Evolutionary conservation across 345 rosid species (phyloP), one percentile per base, ranked within the genome.

Genomic region (Salix brachista): DNA sequence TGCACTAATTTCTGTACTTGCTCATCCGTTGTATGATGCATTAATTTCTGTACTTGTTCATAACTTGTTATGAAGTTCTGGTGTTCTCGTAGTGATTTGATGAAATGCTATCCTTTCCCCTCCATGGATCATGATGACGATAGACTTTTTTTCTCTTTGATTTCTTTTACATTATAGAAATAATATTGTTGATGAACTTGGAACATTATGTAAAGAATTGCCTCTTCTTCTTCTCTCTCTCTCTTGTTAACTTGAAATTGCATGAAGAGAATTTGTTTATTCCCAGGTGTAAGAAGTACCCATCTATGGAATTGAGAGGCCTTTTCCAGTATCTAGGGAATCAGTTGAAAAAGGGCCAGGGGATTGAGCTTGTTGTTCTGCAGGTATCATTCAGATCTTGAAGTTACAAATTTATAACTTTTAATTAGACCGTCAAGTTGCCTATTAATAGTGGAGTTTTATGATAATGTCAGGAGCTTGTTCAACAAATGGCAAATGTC

Each of bases 401-500:
- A 78, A 65, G 69, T 75, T 64, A 25, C 64, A 39, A 54, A 52
- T 78, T 75, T 56, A 42, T 78, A 74, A 69, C 65, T 39, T 67
- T 34, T 77, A 26, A 46, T 75, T 73, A 60, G 41, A 72, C 65
- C 56, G 18, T 74, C 42, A 36, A 32, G 28, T 61, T 28, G 65
- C 42, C 9, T 66, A 44, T 85, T 77, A 83, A 74, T 61, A 52
- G 73, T 75, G 75, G 70, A 65, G 64, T 72, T 75, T 80, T 61
- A 34, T 84, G 83, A 77, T 80, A 78, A 54, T 58, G 54, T 78
- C 86, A 96, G 99, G 99, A 96, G 85, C 94, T 96, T 79, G 73
- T 96, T 86, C 97, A 92, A 80, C 99, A 96, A 86, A 96, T 96
- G 99, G 99, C 99, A 77, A 96, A 94, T 86, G 98, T 94, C 70